Evolutionary conservation across 176 grass and related monocot genomes (phyloP).

Genomic region (Themeda triandra): DNA sequence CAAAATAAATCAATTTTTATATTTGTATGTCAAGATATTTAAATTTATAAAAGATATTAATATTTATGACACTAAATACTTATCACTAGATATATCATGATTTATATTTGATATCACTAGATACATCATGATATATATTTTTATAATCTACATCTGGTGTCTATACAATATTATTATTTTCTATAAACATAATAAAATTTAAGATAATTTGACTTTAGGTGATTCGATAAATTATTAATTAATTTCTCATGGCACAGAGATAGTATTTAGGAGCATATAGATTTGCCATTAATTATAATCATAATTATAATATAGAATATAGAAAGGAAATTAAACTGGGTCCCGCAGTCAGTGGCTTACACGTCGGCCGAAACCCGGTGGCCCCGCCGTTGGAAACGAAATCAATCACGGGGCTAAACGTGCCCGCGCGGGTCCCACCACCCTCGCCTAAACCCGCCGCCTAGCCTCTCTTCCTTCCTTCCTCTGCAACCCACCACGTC

Average conservation of each 20-base stretch:
- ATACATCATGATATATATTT: not conserved
- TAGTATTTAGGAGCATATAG: not conserved
- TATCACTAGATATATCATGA: not conserved
- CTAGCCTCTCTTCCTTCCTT: not conserved
- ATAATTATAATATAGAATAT: not conserved
- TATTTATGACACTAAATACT: not conserved
- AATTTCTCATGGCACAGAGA: not conserved
- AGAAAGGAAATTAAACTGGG: not conserved
- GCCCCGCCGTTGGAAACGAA: not conserved
- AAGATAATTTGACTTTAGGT: not conserved
- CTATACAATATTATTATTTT: not conserved
- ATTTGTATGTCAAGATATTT: too few relatives aligned
- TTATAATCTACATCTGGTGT: not conserved
- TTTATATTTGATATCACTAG: not conserved
- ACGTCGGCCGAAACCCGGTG: not conserved
- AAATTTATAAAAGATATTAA: too few relatives aligned
- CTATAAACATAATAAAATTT: not conserved
- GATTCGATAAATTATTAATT: not conserved
- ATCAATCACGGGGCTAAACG: not conserved
- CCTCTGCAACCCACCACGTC: not conserved
- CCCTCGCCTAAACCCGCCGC: not conserved
- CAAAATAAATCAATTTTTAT: too few relatives aligned
- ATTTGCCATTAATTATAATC: not conserved
- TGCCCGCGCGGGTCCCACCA: conserved; percentile 11
- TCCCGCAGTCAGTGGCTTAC: not conserved